Conservation (phyloP, 2,329 filamentous ascomycete species). For the Onygenales sp. region DNA sequence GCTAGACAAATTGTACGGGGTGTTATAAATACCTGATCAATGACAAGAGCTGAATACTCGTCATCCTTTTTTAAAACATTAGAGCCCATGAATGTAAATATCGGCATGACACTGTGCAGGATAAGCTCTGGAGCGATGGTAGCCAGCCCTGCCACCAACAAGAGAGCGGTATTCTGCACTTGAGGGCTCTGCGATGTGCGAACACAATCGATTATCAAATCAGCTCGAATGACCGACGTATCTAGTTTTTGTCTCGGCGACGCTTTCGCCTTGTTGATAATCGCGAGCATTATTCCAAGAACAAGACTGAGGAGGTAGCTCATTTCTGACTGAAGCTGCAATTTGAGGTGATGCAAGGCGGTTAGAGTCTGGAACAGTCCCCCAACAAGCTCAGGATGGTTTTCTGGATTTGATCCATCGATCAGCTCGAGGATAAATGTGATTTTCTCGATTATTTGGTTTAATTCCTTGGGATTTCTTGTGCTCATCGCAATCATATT, state of each 20-base stretch:
- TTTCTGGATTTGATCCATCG: slow-evolving; percentile 66
- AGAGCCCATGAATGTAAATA: slow-evolving; percentile 96
- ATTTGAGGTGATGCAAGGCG: slow-evolving; percentile 75
- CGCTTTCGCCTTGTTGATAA: slow-evolving; percentile 68
- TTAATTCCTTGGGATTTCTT: slow-evolving; percentile 56
- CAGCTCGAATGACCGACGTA: slow-evolving; percentile 69
- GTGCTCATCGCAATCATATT: slow-evolving; percentile 54
- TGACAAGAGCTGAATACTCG: slow-evolving; percentile 93
- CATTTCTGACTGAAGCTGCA: slow-evolving; percentile 72
- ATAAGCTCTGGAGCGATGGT: slow-evolving; percentile 83
- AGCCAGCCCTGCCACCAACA: slow-evolving; percentile 79
- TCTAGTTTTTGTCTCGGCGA: slow-evolving; percentile 50
- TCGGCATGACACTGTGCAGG: slow-evolving; percentile 95
- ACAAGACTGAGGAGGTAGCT: slow-evolving; percentile 84
- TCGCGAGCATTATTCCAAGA: slow-evolving; percentile 69
- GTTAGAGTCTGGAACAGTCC: slow-evolving; percentile 76
- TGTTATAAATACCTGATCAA: slow-evolving; percentile 51
- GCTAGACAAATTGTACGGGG: background rate
- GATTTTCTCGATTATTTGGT: slow-evolving; percentile 60
- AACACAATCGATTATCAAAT: slow-evolving; percentile 88
- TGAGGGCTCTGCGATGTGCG: slow-evolving; percentile 85
- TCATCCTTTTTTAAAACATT: slow-evolving; percentile 87
- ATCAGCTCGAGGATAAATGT: slow-evolving; percentile 85
- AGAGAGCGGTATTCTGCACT: slow-evolving; percentile 82
- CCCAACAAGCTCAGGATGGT: slow-evolving; percentile 65